Evolutionary conservation across 2,329 filamentous ascomycete species (phyloP), one percentile per base, ranked within the genome.

Genomic region (Cordyceps cicadae): DNA sequence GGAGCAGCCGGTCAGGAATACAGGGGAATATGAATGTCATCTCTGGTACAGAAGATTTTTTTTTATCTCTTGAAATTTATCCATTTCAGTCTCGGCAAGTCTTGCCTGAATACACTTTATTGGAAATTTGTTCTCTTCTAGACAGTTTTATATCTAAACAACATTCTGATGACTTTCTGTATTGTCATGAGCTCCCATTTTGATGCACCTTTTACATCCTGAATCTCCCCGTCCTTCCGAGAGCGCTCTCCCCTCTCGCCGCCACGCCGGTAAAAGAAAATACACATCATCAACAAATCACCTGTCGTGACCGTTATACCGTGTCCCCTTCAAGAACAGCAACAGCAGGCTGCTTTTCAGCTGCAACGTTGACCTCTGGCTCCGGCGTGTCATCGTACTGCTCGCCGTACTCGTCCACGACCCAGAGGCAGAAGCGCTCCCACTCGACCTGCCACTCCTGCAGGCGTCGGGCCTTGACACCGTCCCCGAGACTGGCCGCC

Each of bases 351-450:
- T 60, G 19, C 19, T 59, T 43, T 3, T 21, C 60, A 11, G 12
- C 51, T 5, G 46, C 59, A 14, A 56, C 61, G 11, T 7, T 50
- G 5, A 46, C 52, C 26, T 62, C 60, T 3, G 59, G 32, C 14
- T 71, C 68, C 0, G 60, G 67, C 32, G 54, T 69, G 8, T 73
- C 72, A 39, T 71, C 78, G 59, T 83, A 93, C 73, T 92, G 85
- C 0, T 81, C 79, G 9, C 77, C 81, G 67, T 83, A 96, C 75
- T 96, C 89, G 43, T 86, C 79, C 11, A 96, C 88, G 50, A 97
- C 80, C 92, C 92, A 97, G 59, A 91, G 80, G 70, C 92, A 97
- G 70, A 94, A 97, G 69, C 84, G 81, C 77, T 97, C 93, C 85
- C 92, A 97, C 66, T 89, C 84, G 41, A 84, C 75, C 54, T 84